A percentile compares a stretch with the other conserved stretches of the same genome.
Evolutionary conservation across 345 rosid species (phyloP).

Genomic region (Lepidium didymum): DNA sequence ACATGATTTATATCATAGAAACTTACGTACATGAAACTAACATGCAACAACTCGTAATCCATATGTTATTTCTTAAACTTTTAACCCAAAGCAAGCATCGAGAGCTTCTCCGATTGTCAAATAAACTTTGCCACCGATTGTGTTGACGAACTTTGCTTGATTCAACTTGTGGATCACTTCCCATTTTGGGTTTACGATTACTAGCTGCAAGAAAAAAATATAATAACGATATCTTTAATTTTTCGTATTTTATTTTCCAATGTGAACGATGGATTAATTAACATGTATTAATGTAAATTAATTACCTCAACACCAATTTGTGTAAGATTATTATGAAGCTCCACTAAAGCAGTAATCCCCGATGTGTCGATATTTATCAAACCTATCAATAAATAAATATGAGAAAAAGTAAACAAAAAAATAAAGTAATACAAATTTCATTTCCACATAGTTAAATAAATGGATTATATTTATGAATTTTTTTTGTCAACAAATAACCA

Average conservation of each 20-base stretch:
- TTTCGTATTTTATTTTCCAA: too few relatives aligned
- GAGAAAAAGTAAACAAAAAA: neutral
- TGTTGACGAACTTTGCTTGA: constrained; percentile 43
- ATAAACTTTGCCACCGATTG: constrained; percentile 59
- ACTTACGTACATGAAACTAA: neutral
- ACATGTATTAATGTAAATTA: too few relatives aligned
- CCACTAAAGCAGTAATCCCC: constrained; percentile 65
- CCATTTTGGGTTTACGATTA: constrained; percentile 75
- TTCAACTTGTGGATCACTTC: constrained; percentile 77
- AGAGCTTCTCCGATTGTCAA: constrained; percentile 67
- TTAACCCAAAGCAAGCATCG: constrained; percentile 40
- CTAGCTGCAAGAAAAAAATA: constrained; percentile 36
- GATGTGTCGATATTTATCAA: constrained; percentile 69
- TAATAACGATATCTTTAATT: neutral
- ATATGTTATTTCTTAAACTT: constrained; percentile 8
- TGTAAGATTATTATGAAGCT: constrained; percentile 47
- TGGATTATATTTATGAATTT: too few relatives aligned
- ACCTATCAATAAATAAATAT: constrained; percentile 28
- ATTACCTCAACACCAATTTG: constrained; percentile 53
- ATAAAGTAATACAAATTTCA: neutral
- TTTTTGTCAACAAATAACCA: too few relatives aligned
- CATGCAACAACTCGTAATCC: constrained; percentile 7
- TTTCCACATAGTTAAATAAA: too few relatives aligned
- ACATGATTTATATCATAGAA: neutral
- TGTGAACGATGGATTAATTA: neutral